These are phyloP conservation scores for Fusarium continuum DNA, from an alignment of 2,329 filamentous ascomycete genomes.

Conservation along the genomic window DNA sequence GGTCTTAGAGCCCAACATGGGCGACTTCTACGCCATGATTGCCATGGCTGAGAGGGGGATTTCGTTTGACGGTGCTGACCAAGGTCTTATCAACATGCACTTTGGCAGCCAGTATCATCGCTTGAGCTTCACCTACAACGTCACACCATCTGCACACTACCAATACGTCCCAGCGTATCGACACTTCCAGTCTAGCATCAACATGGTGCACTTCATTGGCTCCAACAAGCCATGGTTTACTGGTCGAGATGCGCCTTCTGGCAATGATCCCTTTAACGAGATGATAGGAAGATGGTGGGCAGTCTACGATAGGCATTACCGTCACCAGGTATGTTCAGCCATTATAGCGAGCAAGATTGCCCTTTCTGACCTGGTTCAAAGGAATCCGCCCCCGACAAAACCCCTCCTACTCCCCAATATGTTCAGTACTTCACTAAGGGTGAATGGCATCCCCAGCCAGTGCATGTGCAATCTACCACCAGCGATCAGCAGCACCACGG, in stretches of 20 bases:
- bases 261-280: constrained; percentile 77
- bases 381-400: constrained; percentile 28
- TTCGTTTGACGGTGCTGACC: constrained; percentile 97
- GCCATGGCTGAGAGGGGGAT: constrained; percentile 86
- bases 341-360: not conserved
- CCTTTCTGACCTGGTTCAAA: constrained; percentile 19
- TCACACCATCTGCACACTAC: constrained; percentile 95
- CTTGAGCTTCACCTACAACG: constrained; percentile 95
- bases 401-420: constrained; percentile 46
- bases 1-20: constrained; percentile 86
- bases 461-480: constrained; percentile 31
- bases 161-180: constrained; percentile 96
- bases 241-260: constrained; percentile 64
- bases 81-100: constrained; percentile 94
- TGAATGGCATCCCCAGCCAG: constrained; percentile 53
- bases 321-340: constrained; percentile 56
- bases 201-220: constrained; percentile 94
- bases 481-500: constrained; percentile 40
- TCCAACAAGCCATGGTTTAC: constrained; percentile 87
- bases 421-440: constrained; percentile 65
- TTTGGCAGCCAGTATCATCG: constrained; percentile 86
- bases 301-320: constrained; percentile 89
- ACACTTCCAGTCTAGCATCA: constrained; percentile 91
- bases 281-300: constrained; percentile 92
- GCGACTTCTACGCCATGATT: constrained; percentile 85